Evolutionary conservation across 176 grass and related monocot species (phyloP), one percentile per base, ranked within the genome.

Genomic region (Triticum dicoccoides): DNA sequence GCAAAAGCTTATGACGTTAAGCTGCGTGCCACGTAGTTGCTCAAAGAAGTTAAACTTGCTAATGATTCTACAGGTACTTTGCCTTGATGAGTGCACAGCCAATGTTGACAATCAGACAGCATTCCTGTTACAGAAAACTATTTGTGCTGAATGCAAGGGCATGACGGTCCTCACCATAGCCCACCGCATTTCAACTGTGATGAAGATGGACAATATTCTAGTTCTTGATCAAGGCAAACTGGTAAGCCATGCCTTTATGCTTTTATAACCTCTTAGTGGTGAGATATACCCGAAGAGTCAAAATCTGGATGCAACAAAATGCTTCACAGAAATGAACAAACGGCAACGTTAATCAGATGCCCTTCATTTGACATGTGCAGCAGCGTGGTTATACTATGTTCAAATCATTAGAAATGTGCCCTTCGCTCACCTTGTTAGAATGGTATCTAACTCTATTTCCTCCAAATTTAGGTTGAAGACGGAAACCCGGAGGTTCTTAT

Each of bases 81-180:
- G 93, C 56, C 88, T 98, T 35, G 96, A 96, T 85, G 96, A 98
- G 85, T 98, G 93, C 88, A 95, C 96, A 47, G 90, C 96, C 52
- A 98, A 88, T 88, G 61, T 94, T 78, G 93, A 98, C 61, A 92
- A 87, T 37, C 84, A 96, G 72, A 96, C 93, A 73, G 93, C 93
- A 47, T 12, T 69, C 58, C 80, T 96, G 41, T 69, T 96, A 80
- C 93, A 98, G 91, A 91, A 83, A 47, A 91, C 91, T 58, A 98
- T 98, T 79, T 94, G 90, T 77, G 54, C 84, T 78, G 93, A 94
- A 86, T 98, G 96, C 77, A 79, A 88, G 80, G 93, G 88, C 65
- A 85, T 92, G 79, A 98, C 92, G 5, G 88, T 96, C 82, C 73
- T 98, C 24, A 98, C 96, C 44, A 96, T 98, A 94, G 93, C 93